Evolutionary conservation across 768 basidiomycete species (phyloP).

Genomic region (Russula lepida): DNA sequence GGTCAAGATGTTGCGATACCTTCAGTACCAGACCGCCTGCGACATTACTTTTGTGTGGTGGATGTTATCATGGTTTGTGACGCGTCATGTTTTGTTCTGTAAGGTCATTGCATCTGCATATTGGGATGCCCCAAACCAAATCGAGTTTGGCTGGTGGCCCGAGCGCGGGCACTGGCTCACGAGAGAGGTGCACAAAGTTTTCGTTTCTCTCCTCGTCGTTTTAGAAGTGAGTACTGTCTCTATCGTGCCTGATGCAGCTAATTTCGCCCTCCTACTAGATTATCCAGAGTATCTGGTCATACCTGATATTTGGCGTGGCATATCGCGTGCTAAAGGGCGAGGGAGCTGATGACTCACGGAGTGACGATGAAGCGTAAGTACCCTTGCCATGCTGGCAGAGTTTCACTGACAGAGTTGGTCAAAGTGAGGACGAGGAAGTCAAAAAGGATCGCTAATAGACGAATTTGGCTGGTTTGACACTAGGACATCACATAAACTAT

Average conservation of each 20-base stretch:
- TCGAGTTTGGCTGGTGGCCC: constrained; percentile 53
- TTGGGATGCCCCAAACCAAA: constrained; percentile 39
- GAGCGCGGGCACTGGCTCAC: constrained; percentile 50
- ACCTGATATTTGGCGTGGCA: constrained; percentile 78
- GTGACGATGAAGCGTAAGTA: constrained; percentile 70
- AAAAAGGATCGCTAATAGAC: constrained; percentile 28
- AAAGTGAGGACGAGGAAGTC: constrained; percentile 25
- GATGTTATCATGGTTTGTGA: constrained; percentile 84
- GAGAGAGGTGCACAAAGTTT: constrained; percentile 35
- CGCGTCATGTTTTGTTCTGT: constrained; percentile 78
- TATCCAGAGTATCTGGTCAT: constrained; percentile 79
- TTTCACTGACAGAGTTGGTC: constrained; percentile 1
- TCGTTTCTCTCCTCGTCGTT: constrained; percentile 45
- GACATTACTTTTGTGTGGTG: constrained; percentile 75
- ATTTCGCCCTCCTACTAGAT: constrained; percentile 33
- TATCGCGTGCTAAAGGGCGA: constrained; percentile 66
- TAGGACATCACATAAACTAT: background rate
- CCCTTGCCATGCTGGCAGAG: constrained; percentile 2
- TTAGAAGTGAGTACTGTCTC: constrained; percentile 47
- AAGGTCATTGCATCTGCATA: constrained; percentile 57
- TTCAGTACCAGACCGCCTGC: constrained; percentile 51
- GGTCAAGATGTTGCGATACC: constrained; percentile 91
- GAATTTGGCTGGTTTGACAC: background rate
- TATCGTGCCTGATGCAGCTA: background rate
- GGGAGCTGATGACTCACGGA: constrained; percentile 76